Evolutionary conservation across 345 rosid species (phyloP).

Genomic region (Hirschfeldia incana): DNA sequence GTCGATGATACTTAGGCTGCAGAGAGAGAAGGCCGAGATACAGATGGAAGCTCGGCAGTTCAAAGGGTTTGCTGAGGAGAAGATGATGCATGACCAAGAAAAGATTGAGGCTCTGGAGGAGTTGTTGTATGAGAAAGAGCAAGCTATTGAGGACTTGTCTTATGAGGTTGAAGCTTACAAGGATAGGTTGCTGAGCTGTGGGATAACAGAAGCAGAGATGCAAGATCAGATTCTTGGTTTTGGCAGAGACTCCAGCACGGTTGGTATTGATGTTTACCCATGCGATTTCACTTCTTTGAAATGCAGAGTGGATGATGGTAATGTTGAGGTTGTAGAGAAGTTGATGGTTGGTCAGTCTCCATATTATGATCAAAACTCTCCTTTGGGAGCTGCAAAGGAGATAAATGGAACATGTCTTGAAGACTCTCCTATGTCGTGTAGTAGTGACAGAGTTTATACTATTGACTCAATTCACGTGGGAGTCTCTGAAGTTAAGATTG

Average conservation of each 20-base stretch:
- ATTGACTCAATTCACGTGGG: constrained; percentile 68
- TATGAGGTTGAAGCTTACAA: constrained; percentile 83
- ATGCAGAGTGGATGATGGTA: constrained; percentile 46
- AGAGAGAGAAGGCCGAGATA: constrained; percentile 90
- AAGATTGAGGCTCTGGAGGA: constrained; percentile 60
- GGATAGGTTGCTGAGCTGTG: constrained; percentile 78
- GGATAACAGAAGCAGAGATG: constrained; percentile 68
- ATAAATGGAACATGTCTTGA: constrained; percentile 36
- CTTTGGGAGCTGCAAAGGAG: constrained; percentile 50
- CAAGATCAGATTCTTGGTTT: constrained; percentile 52
- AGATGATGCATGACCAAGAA: constrained; percentile 77
- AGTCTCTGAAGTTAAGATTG: constrained; percentile 46
- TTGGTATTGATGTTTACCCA: constrained; percentile 45
- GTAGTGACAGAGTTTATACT: constrained; percentile 72
- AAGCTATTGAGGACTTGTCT: constrained; percentile 59
- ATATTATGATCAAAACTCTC: constrained; percentile 51
- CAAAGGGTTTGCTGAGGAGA: constrained; percentile 74
- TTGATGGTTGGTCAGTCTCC: constrained; percentile 70
- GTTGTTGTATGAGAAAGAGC: constrained; percentile 78
- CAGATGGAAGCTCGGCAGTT: constrained; percentile 91
- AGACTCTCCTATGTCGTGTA: constrained; percentile 57
- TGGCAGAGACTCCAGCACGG: constrained; percentile 48
- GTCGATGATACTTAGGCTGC: constrained; percentile 92
- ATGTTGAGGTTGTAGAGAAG: constrained; percentile 52
- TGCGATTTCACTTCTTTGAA: constrained; percentile 54